Evolutionary conservation across 2,329 filamentous ascomycete genomes (phyloP).

Genomic region (Bipolaris sorokiniana): DNA sequence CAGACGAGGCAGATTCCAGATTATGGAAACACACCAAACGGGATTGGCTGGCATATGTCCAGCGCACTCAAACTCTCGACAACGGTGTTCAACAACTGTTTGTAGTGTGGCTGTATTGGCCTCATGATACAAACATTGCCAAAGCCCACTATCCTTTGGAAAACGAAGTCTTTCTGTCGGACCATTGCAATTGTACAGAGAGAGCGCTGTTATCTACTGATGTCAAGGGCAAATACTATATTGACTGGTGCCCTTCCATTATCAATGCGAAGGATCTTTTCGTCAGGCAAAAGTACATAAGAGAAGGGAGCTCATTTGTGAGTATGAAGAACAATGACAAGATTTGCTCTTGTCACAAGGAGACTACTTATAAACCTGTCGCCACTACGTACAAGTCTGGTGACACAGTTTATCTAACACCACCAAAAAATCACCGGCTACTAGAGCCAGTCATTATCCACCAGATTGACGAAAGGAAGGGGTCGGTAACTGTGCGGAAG

Average conservation of each 20-base stretch:
- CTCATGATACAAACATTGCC: conserved; percentile 72
- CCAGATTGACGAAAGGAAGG: conserved; percentile 35
- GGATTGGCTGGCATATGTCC: conserved; percentile 76
- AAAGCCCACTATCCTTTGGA: conserved; percentile 70
- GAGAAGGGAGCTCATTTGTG: conserved; percentile 66
- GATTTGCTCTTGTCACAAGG: conserved; percentile 55
- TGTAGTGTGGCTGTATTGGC: conserved; percentile 76
- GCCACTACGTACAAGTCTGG: conserved; percentile 54
- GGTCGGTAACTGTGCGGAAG: conserved; percentile 55
- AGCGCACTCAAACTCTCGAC: conserved; percentile 49
- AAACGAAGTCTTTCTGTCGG: conserved; percentile 78
- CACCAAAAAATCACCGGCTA: conserved; percentile 31
- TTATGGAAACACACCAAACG: conserved; percentile 62
- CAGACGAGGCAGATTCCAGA: conserved; percentile 55
- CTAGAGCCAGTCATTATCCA: conserved; percentile 69
- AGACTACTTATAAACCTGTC: conserved; percentile 17
- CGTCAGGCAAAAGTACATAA: conserved; percentile 72
- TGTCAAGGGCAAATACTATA: conserved; percentile 62
- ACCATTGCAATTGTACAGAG: conserved; percentile 73
- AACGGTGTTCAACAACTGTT: conserved; percentile 58
- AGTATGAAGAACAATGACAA: conserved; percentile 64
- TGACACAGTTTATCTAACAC: conserved; percentile 65
- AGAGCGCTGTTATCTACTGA: conserved; percentile 61
- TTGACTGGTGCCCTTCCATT: conserved; percentile 63
- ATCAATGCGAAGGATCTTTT: conserved; percentile 61